Base-by-base conservation (phyloP, 2,329 filamentous ascomycete genomes). In the Amauroascus niger region DNA sequence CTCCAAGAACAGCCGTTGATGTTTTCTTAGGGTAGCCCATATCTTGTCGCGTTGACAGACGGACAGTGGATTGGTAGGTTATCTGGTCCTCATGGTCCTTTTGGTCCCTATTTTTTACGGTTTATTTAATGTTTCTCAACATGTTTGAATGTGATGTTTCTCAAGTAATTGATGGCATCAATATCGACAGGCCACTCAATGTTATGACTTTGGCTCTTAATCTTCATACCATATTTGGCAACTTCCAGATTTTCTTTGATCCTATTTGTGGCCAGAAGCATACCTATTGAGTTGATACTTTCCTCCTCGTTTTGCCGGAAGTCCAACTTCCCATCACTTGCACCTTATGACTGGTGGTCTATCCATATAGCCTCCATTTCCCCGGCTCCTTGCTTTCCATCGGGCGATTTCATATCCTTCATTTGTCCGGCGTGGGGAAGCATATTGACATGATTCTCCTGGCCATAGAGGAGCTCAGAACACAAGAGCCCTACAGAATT, bases 131-230 rank as follows among this genome's bases (percentile, higher is more conserved):
- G 24, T 65, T 73, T 44, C 64, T 73, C 2, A 69, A 73, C 28
- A 73, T 73, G 67, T 71, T 74, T 56, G 71, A 74, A 55, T 55
- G 39, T 28, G 67, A 65, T 43, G 62, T 69, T 22, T 60, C 57
- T 3, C 59, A 66, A 56, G 45, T 72, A 0, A 71, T 73, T 48
- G 61, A 72, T 39, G 69, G 71, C 41, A 52, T 53, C 32, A 62
- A 71, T 14, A 71, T 73, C 51, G 69, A 74, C 56, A 62, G 64
- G 45, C 68, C 69, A 24, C 57, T 60, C 18, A 75, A 75, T 58
- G 70, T 71, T 20, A 60, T 71, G 9, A 69, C 65, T 5, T 60
- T 72, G 30, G 62, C 60, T 11, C 49, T 43, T 26, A 16, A 41
- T 6, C 30, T 65, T 39, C 67, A 70, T 60, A 6, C 35, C 7